These are phyloP conservation scores for Cercis canadensis DNA, from an alignment of 306 rosid genomes.

Conservation along the genomic window DNA sequence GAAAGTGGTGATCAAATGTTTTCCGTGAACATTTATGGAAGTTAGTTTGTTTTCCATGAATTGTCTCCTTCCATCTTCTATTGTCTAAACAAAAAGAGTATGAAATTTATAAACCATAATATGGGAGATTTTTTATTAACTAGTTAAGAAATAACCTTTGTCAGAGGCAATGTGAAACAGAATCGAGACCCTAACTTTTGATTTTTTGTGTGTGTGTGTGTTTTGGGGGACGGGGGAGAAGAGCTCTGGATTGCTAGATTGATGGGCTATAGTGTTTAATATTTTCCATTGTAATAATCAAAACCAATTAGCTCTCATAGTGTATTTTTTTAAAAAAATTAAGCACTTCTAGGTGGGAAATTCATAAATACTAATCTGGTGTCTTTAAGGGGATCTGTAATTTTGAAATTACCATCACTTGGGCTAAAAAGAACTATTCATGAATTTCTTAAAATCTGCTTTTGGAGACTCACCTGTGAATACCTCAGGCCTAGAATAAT, in stretches of 20 bases:
- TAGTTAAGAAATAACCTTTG: background rate
- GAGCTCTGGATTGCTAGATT: too few relatives aligned
- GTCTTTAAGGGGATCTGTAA: background rate
- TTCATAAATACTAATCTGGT: slow-evolving; percentile 1
- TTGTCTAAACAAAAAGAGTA: background rate
- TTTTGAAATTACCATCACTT: slow-evolving; percentile 1
- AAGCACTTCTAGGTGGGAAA: too few relatives aligned
- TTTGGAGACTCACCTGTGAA: background rate
- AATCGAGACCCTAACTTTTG: too few relatives aligned
- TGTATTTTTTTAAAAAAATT: too few relatives aligned
- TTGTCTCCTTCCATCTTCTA: background rate
- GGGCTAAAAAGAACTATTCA: background rate
- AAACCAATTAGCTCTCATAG: background rate
- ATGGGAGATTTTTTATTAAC: background rate
- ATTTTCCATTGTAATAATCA: too few relatives aligned
- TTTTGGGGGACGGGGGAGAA: too few relatives aligned
- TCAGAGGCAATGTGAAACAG: too few relatives aligned
- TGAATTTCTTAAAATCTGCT: background rate
- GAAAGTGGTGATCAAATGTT: background rate
- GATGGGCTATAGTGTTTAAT: background rate
- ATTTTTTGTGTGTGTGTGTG: too few relatives aligned
- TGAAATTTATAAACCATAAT: background rate
- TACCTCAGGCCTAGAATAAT: background rate
- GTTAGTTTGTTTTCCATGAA: slow-evolving; percentile 1
- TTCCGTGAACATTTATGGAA: too few relatives aligned